phyloP scores from a whole-genome alignment of 164 flowering plant genomes.

The Aristolochia contorta region DNA sequence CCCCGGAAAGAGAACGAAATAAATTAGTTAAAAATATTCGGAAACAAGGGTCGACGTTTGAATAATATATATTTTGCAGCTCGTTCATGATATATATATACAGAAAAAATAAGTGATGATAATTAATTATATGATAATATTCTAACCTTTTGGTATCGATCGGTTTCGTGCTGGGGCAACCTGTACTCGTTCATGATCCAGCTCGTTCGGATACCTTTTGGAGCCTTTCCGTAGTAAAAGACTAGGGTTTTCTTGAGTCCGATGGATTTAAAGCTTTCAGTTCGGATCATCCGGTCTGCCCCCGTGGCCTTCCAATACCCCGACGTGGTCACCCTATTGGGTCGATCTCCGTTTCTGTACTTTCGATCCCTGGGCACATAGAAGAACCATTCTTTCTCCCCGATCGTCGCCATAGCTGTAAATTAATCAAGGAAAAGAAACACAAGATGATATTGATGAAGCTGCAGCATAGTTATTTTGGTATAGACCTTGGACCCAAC shows the following conservation, averaged over 20 bases:
- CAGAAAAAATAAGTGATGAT: too few relatives aligned
- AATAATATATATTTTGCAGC: too few relatives aligned
- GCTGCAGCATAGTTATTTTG: too few relatives aligned
- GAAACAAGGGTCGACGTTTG: too few relatives aligned
- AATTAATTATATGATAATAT: too few relatives aligned
- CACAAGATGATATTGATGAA: too few relatives aligned
- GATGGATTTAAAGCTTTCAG: constrained; percentile 53
- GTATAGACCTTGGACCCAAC: too few relatives aligned
- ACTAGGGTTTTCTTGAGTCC: constrained; percentile 97
- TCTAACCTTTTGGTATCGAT: constrained; percentile 75
- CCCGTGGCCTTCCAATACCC: constrained; percentile 99
- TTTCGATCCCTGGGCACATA: constrained; percentile 94
- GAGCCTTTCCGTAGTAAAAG: constrained; percentile 98
- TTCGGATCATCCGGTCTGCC: constrained; percentile 84
- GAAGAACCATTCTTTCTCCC: constrained; percentile 98
- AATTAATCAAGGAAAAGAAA: not conserved
- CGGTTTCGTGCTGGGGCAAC: constrained; percentile 85
- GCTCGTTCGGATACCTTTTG: constrained; percentile 83
- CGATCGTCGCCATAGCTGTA: constrained; percentile 89
- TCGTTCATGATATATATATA: too few relatives aligned
- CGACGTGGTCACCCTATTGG: constrained; percentile 88
- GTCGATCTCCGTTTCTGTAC: constrained; percentile 91
- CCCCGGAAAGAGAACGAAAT: too few relatives aligned
- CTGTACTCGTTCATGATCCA: constrained; percentile 99
- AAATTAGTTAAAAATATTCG: too few relatives aligned